Base-by-base conservation (phyloP, 2,329 filamentous ascomycete genomes). In the Cercospora berteroae region DNA sequence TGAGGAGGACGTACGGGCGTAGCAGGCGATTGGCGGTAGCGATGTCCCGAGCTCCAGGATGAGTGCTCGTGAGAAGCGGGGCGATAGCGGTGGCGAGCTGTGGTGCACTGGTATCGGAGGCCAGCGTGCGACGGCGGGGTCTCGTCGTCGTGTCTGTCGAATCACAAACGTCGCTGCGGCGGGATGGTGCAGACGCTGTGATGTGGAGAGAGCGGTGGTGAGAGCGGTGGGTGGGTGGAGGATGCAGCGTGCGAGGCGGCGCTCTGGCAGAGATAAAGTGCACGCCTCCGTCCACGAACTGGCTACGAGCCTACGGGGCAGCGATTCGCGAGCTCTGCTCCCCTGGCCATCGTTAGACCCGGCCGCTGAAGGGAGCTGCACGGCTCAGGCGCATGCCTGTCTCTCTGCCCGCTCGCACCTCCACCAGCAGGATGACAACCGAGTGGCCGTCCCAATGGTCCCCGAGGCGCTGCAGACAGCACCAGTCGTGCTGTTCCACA, bases 71-170 rank as follows among this genome's bases (percentile, higher is more conserved):
- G 61, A 44, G 60, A 44, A 67, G 68, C 67, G 66, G 65, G 68
- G 69, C 36, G 69, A 60, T 63, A 31, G 59, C 31, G 63, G 67
- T 67, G 66, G 69, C 64, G 63, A 65, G 63, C 58, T 18, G 48
- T 52, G 63, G 42, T 60, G 44, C 27, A 55, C 23, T 57, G 39
- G 16, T 39, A 18, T 62, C 56, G 52, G 44, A 33, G 29, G 52
- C 57, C 44, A 55, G 60, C 13, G n/a, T 20, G 44, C 44, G 65
- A 55, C 57, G 61, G 39, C 56, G 57, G 36, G 55, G 66, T 50
- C 25, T 39, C 36, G 25, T 60, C 58, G 67, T 68, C 63, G n/a
- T 60, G 65, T 72, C 72, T 74, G 73, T 75, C 73, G 75, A 74
- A 74, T 76, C 74, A 75, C 72, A 74, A 20, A 27, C 13, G 48